A percentile compares a stretch with the other conserved stretches of the same genome.
Conservation (phyloP, 228 moss, liverwort and hornwort species). For the Sphagnum magellanicum region DNA sequence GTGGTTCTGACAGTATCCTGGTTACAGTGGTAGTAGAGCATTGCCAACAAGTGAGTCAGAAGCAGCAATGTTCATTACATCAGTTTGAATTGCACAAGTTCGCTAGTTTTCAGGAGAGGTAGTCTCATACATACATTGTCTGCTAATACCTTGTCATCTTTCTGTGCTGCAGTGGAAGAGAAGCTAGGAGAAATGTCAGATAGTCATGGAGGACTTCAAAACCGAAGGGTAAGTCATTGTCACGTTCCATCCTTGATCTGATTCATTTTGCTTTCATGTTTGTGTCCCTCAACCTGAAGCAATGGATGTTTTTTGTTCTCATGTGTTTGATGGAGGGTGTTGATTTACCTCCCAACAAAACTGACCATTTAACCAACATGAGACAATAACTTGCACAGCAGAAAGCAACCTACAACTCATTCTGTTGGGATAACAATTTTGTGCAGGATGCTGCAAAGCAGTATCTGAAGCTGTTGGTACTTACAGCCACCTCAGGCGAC, state of each 20-base stretch:
- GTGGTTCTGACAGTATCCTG: not conserved
- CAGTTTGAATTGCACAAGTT: not conserved
- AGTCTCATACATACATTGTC: not conserved
- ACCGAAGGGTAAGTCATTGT: conserved; percentile 37
- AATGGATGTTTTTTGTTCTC: not conserved
- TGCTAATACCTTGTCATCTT: not conserved
- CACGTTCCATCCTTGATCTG: not conserved
- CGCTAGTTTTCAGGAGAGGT: not conserved
- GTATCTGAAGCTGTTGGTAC: conserved; percentile 71
- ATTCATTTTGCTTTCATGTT: not conserved
- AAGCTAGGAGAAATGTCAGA: conserved; percentile 68
- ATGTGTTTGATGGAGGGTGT: not conserved
- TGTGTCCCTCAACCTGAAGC: not conserved
- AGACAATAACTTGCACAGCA: too few relatives aligned
- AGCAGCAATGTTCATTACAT: not conserved
- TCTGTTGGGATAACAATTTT: too few relatives aligned
- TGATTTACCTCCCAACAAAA: too few relatives aligned
- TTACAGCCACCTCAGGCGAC: conserved; percentile 65
- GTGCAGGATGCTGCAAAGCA: conserved; percentile 75
- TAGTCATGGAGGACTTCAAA: conserved; percentile 57
- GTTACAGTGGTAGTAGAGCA: not conserved
- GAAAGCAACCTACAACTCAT: too few relatives aligned
- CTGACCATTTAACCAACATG: too few relatives aligned
- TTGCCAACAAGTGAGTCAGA: not conserved
- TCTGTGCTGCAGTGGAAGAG: conserved; percentile 58